These are phyloP conservation scores for Botrytis fabae DNA, from an alignment of 2,329 filamentous ascomycete genomes.

Conservation along the genomic window DNA sequence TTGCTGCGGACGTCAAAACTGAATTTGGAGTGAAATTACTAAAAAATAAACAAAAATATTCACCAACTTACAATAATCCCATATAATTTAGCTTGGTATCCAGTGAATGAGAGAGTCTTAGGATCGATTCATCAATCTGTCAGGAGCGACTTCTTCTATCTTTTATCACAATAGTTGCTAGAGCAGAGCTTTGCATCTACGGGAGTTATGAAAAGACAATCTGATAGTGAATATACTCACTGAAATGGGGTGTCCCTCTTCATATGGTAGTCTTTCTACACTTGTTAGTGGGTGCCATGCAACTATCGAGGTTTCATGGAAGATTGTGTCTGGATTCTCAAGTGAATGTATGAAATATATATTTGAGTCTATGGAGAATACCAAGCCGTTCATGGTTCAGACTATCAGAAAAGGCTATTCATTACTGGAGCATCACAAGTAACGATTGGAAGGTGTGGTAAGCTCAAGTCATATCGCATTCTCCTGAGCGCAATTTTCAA, in stretches of 20 bases:
- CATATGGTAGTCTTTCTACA: not conserved
- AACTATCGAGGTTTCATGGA: not conserved
- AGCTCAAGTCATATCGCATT: not conserved
- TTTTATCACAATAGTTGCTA: no score
- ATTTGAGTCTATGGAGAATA: not conserved
- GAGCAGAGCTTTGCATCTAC: not conserved
- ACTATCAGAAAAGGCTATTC: not conserved
- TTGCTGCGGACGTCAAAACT: no score
- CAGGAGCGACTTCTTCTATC: no score
- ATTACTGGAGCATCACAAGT: not conserved
- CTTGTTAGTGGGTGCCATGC: not conserved
- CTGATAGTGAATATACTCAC: no score
- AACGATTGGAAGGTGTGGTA: not conserved
- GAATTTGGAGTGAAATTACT: no score
- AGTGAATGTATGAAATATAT: not conserved
- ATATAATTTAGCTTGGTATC: no score
- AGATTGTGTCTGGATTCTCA: not conserved
- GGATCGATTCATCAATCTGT: no score
- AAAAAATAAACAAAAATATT: no score
- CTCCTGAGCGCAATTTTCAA: not conserved
- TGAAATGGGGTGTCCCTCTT: no score
- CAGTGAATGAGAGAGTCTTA: no score
- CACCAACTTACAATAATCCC: no score
- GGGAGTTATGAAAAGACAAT: no score
- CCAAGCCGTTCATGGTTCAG: not conserved